phyloP scores from a whole-genome alignment of 139 green algal species.

The Chlamydomonas schloesseri region DNA sequence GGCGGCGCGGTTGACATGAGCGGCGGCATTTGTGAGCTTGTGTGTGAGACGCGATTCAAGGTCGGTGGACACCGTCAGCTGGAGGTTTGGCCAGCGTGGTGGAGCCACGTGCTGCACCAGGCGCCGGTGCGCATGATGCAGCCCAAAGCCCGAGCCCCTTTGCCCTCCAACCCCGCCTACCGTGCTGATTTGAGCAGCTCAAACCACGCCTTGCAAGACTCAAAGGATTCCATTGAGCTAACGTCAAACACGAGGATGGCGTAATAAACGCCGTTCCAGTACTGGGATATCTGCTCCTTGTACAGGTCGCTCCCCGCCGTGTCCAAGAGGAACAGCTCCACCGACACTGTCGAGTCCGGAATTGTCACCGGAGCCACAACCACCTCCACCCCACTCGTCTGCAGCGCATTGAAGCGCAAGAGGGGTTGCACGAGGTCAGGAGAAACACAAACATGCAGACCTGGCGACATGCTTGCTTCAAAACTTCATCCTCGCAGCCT shows the following conservation, averaged over 20 bases:
- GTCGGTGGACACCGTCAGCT: too few relatives aligned
- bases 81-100: too few relatives aligned
- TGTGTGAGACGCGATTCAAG: too few relatives aligned
- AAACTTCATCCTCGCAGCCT: not conserved
- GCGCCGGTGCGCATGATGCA: too few relatives aligned
- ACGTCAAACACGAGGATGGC: conserved; percentile 63
- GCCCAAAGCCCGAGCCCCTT: too few relatives aligned
- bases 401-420: conserved; percentile 2
- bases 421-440: too few relatives aligned
- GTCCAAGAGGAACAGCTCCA: conserved; percentile 60
- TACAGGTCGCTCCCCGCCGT: conserved; percentile 55
- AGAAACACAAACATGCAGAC: not conserved
- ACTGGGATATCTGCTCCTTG: conserved; percentile 49
- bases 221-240: conserved; percentile 55
- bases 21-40: too few relatives aligned
- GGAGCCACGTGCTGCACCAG: too few relatives aligned
- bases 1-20: too few relatives aligned
- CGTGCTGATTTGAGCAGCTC: conserved; percentile 60
- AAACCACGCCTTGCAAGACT: conserved; percentile 54
- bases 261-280: conserved; percentile 68
- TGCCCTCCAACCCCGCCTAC: conserved; percentile 2
- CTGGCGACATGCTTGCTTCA: not conserved
- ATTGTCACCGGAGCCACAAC: conserved; percentile 44
- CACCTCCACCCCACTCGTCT: conserved; percentile 57
- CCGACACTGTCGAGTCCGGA: conserved; percentile 51